Base-by-base conservation (phyloP, 768 basidiomycete genomes). In the Termitomyces sp. region DNA sequence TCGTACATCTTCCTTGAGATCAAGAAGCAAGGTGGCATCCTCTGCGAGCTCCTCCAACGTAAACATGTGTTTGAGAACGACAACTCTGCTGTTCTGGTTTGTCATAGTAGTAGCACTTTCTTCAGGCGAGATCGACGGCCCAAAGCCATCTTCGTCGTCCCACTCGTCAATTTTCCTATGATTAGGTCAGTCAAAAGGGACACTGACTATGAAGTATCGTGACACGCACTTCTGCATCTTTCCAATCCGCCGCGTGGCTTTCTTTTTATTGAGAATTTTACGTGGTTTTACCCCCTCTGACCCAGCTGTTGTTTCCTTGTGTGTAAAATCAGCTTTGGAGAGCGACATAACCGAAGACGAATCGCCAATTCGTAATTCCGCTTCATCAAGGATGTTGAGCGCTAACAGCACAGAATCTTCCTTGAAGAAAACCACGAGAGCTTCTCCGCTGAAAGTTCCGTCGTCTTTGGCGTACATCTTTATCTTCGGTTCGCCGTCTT, bases 51-150 rank as follows among this genome's bases (percentile, higher is more conserved):
- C 91, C 64, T 88, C 70, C 20, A 92, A 76, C 5, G 88, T 88
- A 68, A 99, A 99, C 94, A 98, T 98, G 65, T 93, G 86, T 69
- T 92, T 95, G 61, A 99, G 75, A 0, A 99, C 93, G 9, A 97
- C 95, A 4, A 98, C 88, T 33, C 94, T 82, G 69, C 78, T 80
- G 65, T 80, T 81, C 67, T 83, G 79, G 69, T 82, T 82, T 32
- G 70, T 68, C 6, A 73, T 66, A 24, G 75, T 71, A 30, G 64
- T 22, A 35, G 44, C 68, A 22, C 74, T 70, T 61, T 88, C 86
- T 50, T 81, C 80, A 22, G 80, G 79, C 18, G 83, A 79, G 52
- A 80, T 75, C 16, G 79, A 70, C 0, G 91, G 91, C 6, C 93
- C 94, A 63, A 93, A 93, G 2, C 92, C 92, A 61, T 95, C 94